Percentiles rank a stretch among this genome's conserved stretches.
phyloP scores from a whole-genome alignment of 2,329 filamentous ascomycete genomes.

The Pezicula neosporulosa region DNA sequence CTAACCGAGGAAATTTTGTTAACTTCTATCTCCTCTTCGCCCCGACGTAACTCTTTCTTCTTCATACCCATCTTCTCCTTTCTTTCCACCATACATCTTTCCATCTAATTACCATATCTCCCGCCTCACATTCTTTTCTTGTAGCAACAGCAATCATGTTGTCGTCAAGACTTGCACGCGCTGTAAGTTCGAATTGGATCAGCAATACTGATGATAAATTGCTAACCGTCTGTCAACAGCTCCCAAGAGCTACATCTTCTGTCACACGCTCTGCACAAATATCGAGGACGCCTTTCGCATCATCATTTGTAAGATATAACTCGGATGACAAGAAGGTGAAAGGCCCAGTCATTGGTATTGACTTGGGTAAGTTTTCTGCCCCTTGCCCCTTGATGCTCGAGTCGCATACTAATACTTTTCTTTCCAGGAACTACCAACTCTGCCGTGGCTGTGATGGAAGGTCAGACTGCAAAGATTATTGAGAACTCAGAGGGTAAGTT shows the following conservation, averaged over 20 bases:
- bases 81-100: conserved; percentile 14
- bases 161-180: conserved; percentile 68
- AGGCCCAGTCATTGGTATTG: conserved; percentile 96
- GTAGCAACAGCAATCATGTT: conserved; percentile 55
- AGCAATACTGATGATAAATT: not conserved
- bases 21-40: not conserved
- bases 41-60: conserved; percentile 1
- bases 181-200: conserved; percentile 54
- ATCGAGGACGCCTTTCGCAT: conserved; percentile 66
- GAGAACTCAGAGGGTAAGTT: conserved; percentile 88
- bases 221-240: conserved; percentile 43
- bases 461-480: conserved; percentile 91
- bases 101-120: conserved; percentile 6
- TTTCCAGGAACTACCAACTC: conserved; percentile 84
- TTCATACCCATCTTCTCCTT: conserved; percentile 10
- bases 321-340: conserved; percentile 83
- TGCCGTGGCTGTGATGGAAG: conserved; percentile 96
- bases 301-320: conserved; percentile 75
- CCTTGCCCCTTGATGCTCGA: not conserved
- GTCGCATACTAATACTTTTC: conserved; percentile 16
- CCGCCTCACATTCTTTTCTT: conserved; percentile 11
- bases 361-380: conserved; percentile 66
- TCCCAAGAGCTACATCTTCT: conserved; percentile 72
- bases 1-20: conserved; percentile 1
- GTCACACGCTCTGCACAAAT: conserved; percentile 64